Conservation (phyloP, 2,329 filamentous ascomycete genomes). For the Aulographum hederae region DNA sequence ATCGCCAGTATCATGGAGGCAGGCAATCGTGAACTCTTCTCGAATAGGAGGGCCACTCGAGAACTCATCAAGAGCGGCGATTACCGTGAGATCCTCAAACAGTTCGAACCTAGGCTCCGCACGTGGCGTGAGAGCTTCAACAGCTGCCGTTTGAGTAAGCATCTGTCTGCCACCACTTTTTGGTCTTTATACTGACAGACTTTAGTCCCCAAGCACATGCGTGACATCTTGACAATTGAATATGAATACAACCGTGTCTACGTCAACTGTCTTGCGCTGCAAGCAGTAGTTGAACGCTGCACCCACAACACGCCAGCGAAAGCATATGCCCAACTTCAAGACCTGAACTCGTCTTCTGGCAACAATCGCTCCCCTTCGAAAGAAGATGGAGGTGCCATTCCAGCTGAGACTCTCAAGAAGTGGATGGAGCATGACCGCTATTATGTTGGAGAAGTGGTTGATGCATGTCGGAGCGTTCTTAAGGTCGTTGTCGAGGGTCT, state of each 20-base stretch:
- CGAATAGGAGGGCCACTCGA: conserved; percentile 71
- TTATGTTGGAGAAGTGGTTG: conserved; percentile 53
- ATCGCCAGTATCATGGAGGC: conserved; percentile 86
- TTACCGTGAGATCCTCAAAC: conserved; percentile 64
- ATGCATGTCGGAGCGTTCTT: conserved; percentile 59
- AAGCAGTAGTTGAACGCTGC: conserved; percentile 87
- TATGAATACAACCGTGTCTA: conserved; percentile 93
- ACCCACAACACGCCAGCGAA: conserved; percentile 44
- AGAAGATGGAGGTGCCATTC: conserved; percentile 25
- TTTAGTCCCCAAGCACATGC: conserved; percentile 36
- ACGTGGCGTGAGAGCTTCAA: conserved; percentile 75
- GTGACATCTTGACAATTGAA: conserved; percentile 75
- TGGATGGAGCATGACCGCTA: conserved; percentile 40
- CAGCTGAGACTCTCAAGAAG: conserved; percentile 24
- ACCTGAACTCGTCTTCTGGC: conserved; percentile 12
- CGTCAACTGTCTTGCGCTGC: conserved; percentile 80
- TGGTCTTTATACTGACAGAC: conserved; percentile 9
- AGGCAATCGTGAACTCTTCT: conserved; percentile 77
- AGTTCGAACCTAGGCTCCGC: conserved; percentile 60
- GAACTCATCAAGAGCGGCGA: conserved; percentile 73
- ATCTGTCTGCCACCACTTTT: neutral
- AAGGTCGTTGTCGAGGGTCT: conserved; percentile 61
- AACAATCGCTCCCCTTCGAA: conserved; percentile 7
- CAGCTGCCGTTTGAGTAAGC: conserved; percentile 36
- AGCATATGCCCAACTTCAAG: conserved; percentile 10